A percentile compares a stretch with the other conserved stretches of the same genome.
phyloP scores from a whole-genome alignment of 371 early-diverging fungal genomes.

The Batkoa obscura region DNA sequence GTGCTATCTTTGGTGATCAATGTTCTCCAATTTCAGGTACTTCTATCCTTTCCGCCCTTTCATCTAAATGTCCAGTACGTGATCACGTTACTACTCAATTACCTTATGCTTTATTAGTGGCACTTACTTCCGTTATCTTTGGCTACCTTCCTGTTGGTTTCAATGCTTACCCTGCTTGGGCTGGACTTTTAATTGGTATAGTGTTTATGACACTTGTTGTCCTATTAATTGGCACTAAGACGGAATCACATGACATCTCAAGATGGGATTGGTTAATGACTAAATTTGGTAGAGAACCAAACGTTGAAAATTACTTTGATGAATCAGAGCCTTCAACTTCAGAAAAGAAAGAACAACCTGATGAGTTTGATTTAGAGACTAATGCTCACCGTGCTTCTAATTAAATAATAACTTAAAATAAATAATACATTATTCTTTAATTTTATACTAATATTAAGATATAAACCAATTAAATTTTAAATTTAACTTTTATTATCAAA shows the following conservation, averaged over 20 bases:
- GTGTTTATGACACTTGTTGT: neutral
- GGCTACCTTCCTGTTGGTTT: constrained; percentile 7
- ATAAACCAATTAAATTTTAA: too few species aligned
- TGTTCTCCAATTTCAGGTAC: constrained; percentile 8
- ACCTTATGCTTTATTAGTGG: constrained; percentile 5
- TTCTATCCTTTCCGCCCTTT: constrained; percentile 6
- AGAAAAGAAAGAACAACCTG: too few species aligned
- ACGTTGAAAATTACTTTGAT: too few species aligned
- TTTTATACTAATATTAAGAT: too few species aligned
- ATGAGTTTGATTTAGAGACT: too few species aligned
- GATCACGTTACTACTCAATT: constrained; percentile 8
- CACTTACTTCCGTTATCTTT: constrained; percentile 2
- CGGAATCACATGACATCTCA: neutral
- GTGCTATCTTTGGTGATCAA: constrained; percentile 9
- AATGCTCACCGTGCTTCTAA: too few species aligned
- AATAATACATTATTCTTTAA: too few species aligned
- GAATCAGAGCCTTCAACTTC: too few species aligned
- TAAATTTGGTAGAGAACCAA: neutral
- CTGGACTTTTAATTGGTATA: neutral
- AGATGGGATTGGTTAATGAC: neutral
- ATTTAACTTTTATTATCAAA: too few species aligned
- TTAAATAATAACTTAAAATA: too few species aligned
- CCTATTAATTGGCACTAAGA: neutral
- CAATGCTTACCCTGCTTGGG: constrained; percentile 5
- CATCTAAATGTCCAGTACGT: constrained; percentile 5